Evolutionary conservation across 208 protist genomes (phyloP).

Genomic region (Naegleria fowleri): DNA sequence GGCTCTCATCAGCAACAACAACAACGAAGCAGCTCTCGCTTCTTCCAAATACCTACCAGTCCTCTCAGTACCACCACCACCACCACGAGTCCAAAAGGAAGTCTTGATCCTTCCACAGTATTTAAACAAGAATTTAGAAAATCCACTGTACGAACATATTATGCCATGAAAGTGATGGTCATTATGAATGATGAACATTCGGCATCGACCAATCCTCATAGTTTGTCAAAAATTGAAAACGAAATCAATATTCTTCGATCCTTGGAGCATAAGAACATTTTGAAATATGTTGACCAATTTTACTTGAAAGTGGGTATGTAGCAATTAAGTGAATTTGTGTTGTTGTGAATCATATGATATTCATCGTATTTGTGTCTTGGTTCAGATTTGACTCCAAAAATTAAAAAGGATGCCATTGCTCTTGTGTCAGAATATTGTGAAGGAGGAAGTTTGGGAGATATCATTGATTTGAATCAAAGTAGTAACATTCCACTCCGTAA

Average conservation of each 20-base stretch:
- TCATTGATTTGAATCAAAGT: background rate
- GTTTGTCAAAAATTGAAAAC: background rate
- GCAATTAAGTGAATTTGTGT: too few relatives aligned
- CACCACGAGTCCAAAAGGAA: background rate
- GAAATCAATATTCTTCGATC: constrained; percentile 5
- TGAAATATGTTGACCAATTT: constrained; percentile 17
- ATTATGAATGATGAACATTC: background rate
- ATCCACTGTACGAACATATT: background rate
- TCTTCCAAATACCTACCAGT: too few relatives aligned
- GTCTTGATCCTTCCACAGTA: background rate
- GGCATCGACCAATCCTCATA: background rate
- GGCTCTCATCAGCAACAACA: too few relatives aligned
- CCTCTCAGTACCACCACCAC: background rate
- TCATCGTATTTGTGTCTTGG: background rate
- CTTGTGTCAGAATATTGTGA: constrained; percentile 13
- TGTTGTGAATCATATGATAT: background rate
- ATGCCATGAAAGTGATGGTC: background rate
- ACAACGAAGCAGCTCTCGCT: too few relatives aligned
- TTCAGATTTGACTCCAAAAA: background rate
- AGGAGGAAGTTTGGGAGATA: constrained; percentile 11
- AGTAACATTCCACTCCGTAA: background rate
- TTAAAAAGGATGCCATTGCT: constrained; percentile 8
- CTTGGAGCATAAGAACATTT: background rate
- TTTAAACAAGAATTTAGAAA: background rate
- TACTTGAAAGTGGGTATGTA: background rate